phyloP scores from a whole-genome alignment of 257 asterid species.

The Solanum lignicaule region DNA sequence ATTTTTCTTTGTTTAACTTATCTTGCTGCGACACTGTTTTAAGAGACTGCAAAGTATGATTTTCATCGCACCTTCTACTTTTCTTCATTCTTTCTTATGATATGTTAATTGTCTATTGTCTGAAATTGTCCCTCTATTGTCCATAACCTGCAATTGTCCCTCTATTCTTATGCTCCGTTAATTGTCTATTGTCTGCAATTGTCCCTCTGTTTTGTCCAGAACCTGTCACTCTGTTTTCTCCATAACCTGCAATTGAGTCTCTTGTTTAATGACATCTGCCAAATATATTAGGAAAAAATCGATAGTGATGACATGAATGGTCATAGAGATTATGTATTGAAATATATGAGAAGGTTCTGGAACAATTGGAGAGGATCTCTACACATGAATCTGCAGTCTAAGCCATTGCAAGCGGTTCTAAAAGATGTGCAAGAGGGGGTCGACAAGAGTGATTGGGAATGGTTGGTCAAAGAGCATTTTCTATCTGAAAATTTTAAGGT shows the following conservation, averaged over 20 bases:
- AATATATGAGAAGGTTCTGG: neutral
- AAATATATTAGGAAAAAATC: neutral
- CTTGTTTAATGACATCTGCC: neutral
- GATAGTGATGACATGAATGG: neutral
- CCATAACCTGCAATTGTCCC: too few relatives aligned
- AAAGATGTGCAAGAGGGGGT: neutral
- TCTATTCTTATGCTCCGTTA: too few relatives aligned
- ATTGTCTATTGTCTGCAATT: too few relatives aligned
- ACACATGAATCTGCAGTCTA: neutral
- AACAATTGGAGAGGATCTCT: neutral
- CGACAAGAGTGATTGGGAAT: neutral
- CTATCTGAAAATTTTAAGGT: neutral
- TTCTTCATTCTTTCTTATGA: too few relatives aligned
- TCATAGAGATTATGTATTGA: neutral
- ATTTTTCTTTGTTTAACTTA: too few relatives aligned
- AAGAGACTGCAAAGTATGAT: too few relatives aligned
- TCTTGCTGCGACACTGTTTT: too few relatives aligned
- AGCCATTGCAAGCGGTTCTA: neutral
- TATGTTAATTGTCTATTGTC: too few relatives aligned
- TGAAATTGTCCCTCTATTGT: neutral
- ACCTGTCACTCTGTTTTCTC: too few relatives aligned
- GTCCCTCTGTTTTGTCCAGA: neutral
- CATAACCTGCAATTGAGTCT: too few relatives aligned
- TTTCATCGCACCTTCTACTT: too few relatives aligned
- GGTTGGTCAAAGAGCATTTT: neutral